Evolutionary conservation across 2,329 filamentous ascomycete genomes (phyloP).

Genomic region (Tolypocladium paradoxum): DNA sequence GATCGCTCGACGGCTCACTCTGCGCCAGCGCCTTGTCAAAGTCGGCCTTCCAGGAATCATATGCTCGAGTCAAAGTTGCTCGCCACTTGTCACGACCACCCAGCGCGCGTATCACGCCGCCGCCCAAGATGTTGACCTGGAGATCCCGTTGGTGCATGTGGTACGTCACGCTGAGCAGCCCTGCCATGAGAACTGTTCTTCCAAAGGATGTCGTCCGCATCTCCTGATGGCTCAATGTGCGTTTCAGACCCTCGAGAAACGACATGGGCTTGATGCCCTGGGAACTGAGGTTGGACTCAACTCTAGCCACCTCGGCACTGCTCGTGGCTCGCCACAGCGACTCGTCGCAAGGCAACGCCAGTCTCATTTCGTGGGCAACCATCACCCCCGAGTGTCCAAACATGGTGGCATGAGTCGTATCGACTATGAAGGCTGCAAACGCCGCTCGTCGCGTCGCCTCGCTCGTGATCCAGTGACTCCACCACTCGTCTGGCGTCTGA

Average conservation of each 20-base stretch:
- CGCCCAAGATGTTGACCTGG: constrained; percentile 74
- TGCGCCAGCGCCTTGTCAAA: constrained; percentile 74
- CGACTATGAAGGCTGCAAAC: constrained; percentile 89
- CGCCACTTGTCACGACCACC: constrained; percentile 90
- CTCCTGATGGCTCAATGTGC: constrained; percentile 72
- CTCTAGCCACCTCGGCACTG: constrained; percentile 72
- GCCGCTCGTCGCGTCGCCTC: constrained; percentile 84
- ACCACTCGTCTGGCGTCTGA: constrained; percentile 77
- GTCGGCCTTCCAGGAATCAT: constrained; percentile 87
- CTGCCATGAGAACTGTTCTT: constrained; percentile 86
- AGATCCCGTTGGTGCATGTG: constrained; percentile 96
- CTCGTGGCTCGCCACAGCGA: constrained; percentile 84
- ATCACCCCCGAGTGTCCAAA: constrained; percentile 95
- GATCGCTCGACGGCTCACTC: constrained; percentile 38
- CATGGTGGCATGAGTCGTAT: constrained; percentile 95
- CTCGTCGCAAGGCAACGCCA: constrained; percentile 88
- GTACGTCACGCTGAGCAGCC: constrained; percentile 86
- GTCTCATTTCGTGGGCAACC: constrained; percentile 89
- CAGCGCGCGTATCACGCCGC: constrained; percentile 61
- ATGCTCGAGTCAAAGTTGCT: constrained; percentile 71
- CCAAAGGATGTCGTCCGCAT: constrained; percentile 92
- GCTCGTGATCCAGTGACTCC: constrained; percentile 92
- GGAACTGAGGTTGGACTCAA: constrained; percentile 69
- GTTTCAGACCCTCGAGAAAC: constrained; percentile 85
- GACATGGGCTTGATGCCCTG: constrained; percentile 76